Percentiles rank a stretch among this genome's conserved stretches.
These are phyloP conservation scores for Carex cristatella DNA, from an alignment of 176 grass and related monocot genomes.

Conservation along the genomic window DNA sequence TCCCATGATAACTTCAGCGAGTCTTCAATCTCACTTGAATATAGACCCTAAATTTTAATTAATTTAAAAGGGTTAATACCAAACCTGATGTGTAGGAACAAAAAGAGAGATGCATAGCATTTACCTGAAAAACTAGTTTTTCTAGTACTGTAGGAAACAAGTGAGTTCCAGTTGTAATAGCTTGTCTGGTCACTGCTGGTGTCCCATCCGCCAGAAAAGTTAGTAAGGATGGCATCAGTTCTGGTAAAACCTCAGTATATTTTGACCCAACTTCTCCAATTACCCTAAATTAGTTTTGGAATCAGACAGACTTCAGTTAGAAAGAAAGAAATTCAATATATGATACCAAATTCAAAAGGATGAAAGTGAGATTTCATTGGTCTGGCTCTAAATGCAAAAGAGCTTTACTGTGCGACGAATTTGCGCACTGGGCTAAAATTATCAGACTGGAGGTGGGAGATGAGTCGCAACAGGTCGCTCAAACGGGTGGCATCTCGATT, in stretches of 20 bases:
- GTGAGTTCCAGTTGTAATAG: constrained; percentile 63
- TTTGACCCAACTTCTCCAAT: constrained; percentile 78
- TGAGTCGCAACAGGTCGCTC: constrained; percentile 41
- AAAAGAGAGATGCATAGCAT: neutral
- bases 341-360: neutral
- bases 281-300: constrained; percentile 41
- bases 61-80: neutral
- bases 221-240: constrained; percentile 58
- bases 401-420: constrained; percentile 61
- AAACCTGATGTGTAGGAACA: neutral
- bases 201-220: constrained; percentile 62
- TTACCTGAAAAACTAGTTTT: constrained; percentile 73
- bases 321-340: neutral
- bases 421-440: constrained; percentile 70
- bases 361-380: neutral
- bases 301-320: neutral
- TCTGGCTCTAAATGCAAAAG: neutral
- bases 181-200: constrained; percentile 70
- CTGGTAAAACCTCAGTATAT: constrained; percentile 39
- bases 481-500: constrained; percentile 31
- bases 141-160: constrained; percentile 61
- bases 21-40: constrained; percentile 69
- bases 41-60: constrained; percentile 46
- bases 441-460: constrained; percentile 58
- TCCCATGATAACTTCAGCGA: constrained; percentile 66